phyloP scores from a whole-genome alignment of 768 basidiomycete species.

The Podaxis sp. region DNA sequence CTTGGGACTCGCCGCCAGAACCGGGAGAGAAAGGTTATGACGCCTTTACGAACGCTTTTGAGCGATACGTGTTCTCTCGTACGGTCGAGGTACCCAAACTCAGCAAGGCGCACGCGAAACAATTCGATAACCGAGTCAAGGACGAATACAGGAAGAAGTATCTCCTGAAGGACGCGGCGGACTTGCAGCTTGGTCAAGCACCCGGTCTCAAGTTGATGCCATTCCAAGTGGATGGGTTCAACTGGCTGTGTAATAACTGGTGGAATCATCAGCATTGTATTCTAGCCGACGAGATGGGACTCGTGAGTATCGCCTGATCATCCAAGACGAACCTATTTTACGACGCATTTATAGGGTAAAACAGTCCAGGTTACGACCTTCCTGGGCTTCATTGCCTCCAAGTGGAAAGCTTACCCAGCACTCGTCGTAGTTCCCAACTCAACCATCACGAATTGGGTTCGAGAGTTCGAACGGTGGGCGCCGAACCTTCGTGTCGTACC shows the following conservation, averaged over 20 bases:
- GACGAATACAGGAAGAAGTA: conserved; percentile 51
- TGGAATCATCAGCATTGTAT: conserved; percentile 84
- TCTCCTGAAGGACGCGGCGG: conserved; percentile 48
- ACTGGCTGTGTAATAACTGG: conserved; percentile 88
- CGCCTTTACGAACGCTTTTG: conserved; percentile 69
- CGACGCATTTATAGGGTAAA: conserved; percentile 58
- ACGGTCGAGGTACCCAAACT: conserved; percentile 57
- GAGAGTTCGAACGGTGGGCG: conserved; percentile 90
- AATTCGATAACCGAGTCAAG: conserved; percentile 53
- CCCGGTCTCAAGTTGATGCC: conserved; percentile 71
- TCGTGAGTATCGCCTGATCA: conserved; percentile 44
- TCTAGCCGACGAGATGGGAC: conserved; percentile 97
- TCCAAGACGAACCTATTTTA: conserved; percentile 2
- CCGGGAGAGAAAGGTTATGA: conserved; percentile 53
- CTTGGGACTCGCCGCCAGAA: conserved; percentile 89
- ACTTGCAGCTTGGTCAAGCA: conserved; percentile 70
- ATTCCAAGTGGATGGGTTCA: conserved; percentile 87
- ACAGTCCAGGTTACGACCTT: conserved; percentile 91
- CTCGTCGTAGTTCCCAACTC: conserved; percentile 96
- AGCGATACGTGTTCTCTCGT: conserved; percentile 62
- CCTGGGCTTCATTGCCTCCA: conserved; percentile 61
- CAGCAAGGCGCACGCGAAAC: conserved; percentile 37
- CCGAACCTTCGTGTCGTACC: conserved; percentile 77
- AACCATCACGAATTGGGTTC: conserved; percentile 92
- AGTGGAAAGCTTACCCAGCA: conserved; percentile 68